phyloP scores from a whole-genome alignment of 129 eudicot genomes.

The Flaveria linearis region DNA sequence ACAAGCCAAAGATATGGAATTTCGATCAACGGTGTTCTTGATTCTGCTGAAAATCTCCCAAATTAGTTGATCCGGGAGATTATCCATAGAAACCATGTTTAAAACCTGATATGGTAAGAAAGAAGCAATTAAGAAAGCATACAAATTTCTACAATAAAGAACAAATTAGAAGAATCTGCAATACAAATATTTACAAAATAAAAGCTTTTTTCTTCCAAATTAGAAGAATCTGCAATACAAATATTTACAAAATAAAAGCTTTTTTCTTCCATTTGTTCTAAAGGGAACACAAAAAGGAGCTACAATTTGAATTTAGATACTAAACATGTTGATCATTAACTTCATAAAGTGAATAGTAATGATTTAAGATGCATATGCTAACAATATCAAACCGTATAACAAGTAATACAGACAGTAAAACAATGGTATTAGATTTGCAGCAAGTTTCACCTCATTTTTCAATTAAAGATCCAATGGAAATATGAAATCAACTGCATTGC shows the following conservation, averaged over 20 bases:
- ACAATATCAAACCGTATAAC: background rate
- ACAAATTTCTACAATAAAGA: background rate
- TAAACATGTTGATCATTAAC: background rate
- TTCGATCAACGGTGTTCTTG: constrained; percentile 46
- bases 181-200: no score
- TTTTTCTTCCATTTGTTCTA: background rate
- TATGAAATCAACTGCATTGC: background rate
- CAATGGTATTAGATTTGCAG: no score
- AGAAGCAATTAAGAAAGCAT: constrained; percentile 3
- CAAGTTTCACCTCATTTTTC: no score
- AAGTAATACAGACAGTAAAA: no score
- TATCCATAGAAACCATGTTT: constrained; percentile 50
- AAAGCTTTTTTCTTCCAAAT: no score
- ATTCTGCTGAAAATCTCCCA: constrained; percentile 68
- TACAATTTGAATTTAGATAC: background rate
- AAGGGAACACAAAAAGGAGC: background rate
- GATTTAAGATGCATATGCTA: background rate
- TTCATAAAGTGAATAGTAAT: background rate
- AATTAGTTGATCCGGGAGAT: constrained; percentile 63
- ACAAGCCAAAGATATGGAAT: constrained; percentile 61
- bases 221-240: no score
- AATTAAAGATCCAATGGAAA: no score
- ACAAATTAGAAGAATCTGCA: background rate
- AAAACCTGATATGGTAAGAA: constrained; percentile 38
- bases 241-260: background rate